phyloP scores from a whole-genome alignment of 2,329 filamentous ascomycete genomes.

The Monosporascus sp. region DNA sequence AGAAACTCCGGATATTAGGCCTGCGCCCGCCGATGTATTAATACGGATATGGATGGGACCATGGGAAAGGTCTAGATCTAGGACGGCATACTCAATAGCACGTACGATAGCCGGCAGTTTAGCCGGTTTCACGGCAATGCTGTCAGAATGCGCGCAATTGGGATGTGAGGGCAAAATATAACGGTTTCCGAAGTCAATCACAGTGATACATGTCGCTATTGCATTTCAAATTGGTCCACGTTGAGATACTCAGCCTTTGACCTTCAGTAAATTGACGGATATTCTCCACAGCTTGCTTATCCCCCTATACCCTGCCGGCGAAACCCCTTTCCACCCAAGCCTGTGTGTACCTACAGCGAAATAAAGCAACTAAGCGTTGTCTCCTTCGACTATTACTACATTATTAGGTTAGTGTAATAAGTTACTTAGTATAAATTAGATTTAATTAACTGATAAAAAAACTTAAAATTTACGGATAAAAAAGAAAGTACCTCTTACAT shows the following conservation, averaged over 20 bases:
- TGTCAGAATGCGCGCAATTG: no score
- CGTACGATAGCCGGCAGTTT: background rate
- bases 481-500: no score
- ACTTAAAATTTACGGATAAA: no score
- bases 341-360: conserved; percentile 19
- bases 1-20: background rate
- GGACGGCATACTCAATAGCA: background rate
- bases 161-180: no score
- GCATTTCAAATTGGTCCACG: no score
- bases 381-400: background rate
- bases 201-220: no score
- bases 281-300: background rate
- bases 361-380: conserved; percentile 9
- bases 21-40: background rate
- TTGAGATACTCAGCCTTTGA: no score
- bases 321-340: conserved; percentile 17
- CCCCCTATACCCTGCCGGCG: conserved; percentile 11
- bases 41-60: background rate
- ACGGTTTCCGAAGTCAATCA: no score
- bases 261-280: no score
- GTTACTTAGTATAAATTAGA: no score
- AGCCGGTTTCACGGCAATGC: background rate
- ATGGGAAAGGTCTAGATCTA: background rate
- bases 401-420: no score
- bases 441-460: no score